Evolutionary conservation across 2,329 filamentous ascomycete species (phyloP), one percentile per base, ranked within the genome.

Genomic region (Verticillium tricorpus): DNA sequence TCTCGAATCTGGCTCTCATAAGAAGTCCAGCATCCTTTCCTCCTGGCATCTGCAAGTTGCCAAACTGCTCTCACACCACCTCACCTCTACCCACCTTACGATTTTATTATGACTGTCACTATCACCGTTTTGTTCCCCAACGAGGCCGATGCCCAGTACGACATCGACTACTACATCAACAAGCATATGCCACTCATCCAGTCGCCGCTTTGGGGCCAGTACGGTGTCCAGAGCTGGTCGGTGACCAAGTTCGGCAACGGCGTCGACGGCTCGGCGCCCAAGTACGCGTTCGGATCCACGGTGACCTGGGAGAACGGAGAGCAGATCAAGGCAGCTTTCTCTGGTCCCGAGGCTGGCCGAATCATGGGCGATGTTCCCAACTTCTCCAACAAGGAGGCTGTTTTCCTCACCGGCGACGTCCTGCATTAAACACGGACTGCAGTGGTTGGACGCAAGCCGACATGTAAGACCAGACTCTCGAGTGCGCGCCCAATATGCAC

Each of bases 371-470:
- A 64, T 28, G 56, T 64, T 4, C 56, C 61, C 52, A 64, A 64
- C 59, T 67, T 32, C 65, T 62, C 45, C 56, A 17, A 61, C 59
- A 65, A 89, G 72, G 69, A 76, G 74, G 69, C 70, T 6, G 54
- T 72, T 45, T 71, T 74, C 61, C 67, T 70, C 28, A 70, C 71
- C 40, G 69, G 73, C 35, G 72, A 74, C 59, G 56, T 58, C 6
- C 22, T 61, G 17, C 37, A 40, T n/a, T 40, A 5, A 17, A 8
- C 37, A 7, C 6, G 15, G 12, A 7, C 37, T 40, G 37, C 6
- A 40, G 17, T 40, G 37, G 8, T 11, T n/a, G 37, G 15, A n/a
- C 2, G 4, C 17, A n/a, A n/a, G 37, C 17, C 14, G 12, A 7
- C 6, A 40, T 6, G 37, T 40, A 40, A 15, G 37, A 40, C 15